These are phyloP conservation scores for Cajanus cajan DNA, from an alignment of 306 rosid genomes.

Conservation along the genomic window DNA sequence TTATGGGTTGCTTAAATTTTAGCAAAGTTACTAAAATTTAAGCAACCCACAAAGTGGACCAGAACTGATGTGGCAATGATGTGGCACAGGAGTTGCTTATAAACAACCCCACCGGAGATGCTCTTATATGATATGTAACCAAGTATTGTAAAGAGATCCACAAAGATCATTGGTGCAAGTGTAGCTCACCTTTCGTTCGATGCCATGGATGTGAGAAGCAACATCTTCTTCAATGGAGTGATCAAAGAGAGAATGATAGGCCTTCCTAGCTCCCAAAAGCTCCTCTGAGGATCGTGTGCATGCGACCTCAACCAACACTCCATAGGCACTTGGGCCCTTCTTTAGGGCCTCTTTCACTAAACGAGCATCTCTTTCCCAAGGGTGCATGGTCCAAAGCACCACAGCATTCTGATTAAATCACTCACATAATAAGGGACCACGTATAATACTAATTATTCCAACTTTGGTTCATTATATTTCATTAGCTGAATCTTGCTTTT, in stretches of 20 bases:
- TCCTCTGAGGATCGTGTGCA: conserved; percentile 85
- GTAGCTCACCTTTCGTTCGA: conserved; percentile 57
- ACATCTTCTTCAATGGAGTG: conserved; percentile 94
- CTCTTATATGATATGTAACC: no score
- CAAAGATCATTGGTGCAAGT: neutral
- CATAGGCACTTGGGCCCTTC: conserved; percentile 53
- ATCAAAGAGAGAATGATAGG: conserved; percentile 92
- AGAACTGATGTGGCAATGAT: no score
- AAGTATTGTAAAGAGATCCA: no score
- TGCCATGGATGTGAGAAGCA: conserved; percentile 56
- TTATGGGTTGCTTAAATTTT: no score
- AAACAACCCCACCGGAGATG: no score
- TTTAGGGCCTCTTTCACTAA: conserved; percentile 66
- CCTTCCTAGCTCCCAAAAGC: conserved; percentile 81
- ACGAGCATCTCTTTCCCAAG: conserved; percentile 98
- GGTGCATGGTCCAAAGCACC: conserved; percentile 88
- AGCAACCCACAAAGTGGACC: no score
- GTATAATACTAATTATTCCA: neutral
- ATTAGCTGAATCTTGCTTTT: neutral
- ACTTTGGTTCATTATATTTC: neutral
- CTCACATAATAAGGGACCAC: neutral
- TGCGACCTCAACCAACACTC: conserved; percentile 69
- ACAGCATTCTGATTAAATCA: conserved; percentile 59
- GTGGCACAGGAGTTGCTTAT: no score
- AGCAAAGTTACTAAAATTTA: no score